These are phyloP conservation scores for Wickerhamiella alocasiicola DNA, from an alignment of 805 yeast species.

Conservation along the genomic window DNA sequence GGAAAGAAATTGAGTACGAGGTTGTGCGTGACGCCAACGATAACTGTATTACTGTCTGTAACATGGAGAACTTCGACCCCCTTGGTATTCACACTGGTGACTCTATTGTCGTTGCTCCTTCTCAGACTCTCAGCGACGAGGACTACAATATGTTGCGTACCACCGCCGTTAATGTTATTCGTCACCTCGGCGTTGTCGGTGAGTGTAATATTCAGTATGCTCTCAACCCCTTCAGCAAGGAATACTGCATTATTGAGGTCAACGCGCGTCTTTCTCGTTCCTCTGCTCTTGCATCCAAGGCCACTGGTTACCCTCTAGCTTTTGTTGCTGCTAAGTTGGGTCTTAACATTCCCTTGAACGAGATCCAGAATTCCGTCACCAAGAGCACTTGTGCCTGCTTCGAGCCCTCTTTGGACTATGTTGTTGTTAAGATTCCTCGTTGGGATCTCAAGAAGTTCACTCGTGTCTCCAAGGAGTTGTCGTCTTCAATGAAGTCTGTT, in stretches of 20 bases:
- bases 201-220: constrained; percentile 98
- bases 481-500: constrained; percentile 94
- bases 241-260: constrained; percentile 94
- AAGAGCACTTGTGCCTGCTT: constrained; percentile 90
- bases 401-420: constrained; percentile 94
- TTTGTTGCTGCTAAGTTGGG: constrained; percentile 97
- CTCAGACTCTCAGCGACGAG: constrained; percentile 92
- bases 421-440: constrained; percentile 95
- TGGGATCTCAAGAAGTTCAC: constrained; percentile 97
- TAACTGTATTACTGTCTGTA: constrained; percentile 97
- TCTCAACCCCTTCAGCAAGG: constrained; percentile 82
- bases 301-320: constrained; percentile 97
- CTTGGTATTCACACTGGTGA: constrained; percentile 98
- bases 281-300: constrained; percentile 97
- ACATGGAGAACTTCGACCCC: constrained; percentile 98
- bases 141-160: constrained; percentile 97
- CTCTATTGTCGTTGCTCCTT: constrained; percentile 97
- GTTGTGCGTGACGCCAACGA: constrained; percentile 96
- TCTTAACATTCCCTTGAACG: constrained; percentile 79
- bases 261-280: constrained; percentile 96
- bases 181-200: constrained; percentile 98
- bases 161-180: constrained; percentile 91
- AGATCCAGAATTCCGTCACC: constrained; percentile 86
- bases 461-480: constrained; percentile 73
- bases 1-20: constrained; percentile 98